A percentile compares a stretch with the other conserved stretches of the same genome.
phyloP scores from a whole-genome alignment of 306 rosid genomes.

The Parietaria judaica region DNA sequence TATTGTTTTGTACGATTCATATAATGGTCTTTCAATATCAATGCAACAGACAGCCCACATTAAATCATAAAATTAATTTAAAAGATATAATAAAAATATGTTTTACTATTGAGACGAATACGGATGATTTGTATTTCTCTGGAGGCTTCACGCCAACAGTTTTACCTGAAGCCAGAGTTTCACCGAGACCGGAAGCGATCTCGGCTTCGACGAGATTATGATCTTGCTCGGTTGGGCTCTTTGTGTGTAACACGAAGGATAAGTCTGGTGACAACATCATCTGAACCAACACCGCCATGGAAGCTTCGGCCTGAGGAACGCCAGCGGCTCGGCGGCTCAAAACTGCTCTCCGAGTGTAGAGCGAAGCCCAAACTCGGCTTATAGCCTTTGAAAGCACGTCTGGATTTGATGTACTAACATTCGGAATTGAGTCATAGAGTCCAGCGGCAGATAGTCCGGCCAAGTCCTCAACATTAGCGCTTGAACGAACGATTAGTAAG shows the following conservation, averaged over 20 bases:
- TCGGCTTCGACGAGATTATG: conserved; percentile 75
- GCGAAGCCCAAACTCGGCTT: conserved; percentile 82
- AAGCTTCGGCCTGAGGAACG: conserved; percentile 74
- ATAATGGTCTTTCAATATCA: too few species aligned
- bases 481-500: conserved; percentile 78
- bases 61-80: too few species aligned
- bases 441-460: conserved; percentile 99
- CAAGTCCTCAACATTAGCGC: conserved; percentile 95
- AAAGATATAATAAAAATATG: too few species aligned
- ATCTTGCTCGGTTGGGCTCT: conserved; percentile 66
- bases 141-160: too few species aligned
- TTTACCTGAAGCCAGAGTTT: conserved; percentile 68
- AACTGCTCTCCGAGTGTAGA: conserved; percentile 84
- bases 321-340: conserved; percentile 78
- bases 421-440: conserved; percentile 90
- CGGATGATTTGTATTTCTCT: too few species aligned
- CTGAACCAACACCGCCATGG: conserved; percentile 89
- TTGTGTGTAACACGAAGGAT: conserved; percentile 83
- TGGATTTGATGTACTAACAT: conserved; percentile 75
- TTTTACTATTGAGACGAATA: too few species aligned
- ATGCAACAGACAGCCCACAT: too few species aligned
- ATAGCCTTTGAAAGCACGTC: conserved; percentile 55
- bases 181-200: conserved; percentile 93
- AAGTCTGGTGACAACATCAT: conserved; percentile 95
- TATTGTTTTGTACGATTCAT: too few species aligned